A percentile compares a stretch with the other conserved stretches of the same genome.
These are phyloP conservation scores for Juglanconis oblonga DNA, from an alignment of 2,329 filamentous ascomycete genomes.

Conservation along the genomic window DNA sequence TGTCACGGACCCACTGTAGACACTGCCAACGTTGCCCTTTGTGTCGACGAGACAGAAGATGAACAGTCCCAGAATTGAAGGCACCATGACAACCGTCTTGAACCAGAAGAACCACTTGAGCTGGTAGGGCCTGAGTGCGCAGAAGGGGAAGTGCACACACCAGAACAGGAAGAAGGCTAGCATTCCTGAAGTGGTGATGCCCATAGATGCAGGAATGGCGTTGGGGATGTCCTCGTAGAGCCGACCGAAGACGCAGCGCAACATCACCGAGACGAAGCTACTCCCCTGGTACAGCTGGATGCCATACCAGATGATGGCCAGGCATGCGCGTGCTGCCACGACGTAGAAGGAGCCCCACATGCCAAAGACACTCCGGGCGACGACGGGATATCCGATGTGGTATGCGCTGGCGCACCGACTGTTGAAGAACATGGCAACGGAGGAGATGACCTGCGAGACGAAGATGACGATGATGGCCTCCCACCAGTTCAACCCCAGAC, in stretches of 20 bases:
- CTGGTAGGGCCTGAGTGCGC: conserved; percentile 41
- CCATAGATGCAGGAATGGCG: conserved; percentile 32
- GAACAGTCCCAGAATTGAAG: conserved; percentile 29
- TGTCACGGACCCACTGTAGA: conserved; percentile 19
- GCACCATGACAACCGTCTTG: conserved; percentile 37
- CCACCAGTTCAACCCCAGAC: conserved; percentile 44
- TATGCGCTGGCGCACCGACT: conserved; percentile 39
- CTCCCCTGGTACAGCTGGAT: conserved; percentile 24
- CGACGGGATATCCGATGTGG: conserved; percentile 39
- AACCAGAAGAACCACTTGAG: conserved; percentile 42
- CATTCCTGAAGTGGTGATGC: conserved; percentile 37
- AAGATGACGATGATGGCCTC: conserved; percentile 42
- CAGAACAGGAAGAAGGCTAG: conserved; percentile 36
- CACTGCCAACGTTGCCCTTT: conserved; percentile 29
- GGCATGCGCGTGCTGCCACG: conserved; percentile 35
- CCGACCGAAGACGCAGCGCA: conserved; percentile 30
- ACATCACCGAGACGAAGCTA: conserved; percentile 20
- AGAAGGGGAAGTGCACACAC: conserved; percentile 38
- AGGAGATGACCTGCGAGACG: conserved; percentile 37
- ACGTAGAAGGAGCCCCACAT: conserved; percentile 42
- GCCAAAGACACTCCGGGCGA: conserved; percentile 36
- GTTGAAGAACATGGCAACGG: conserved; percentile 42
- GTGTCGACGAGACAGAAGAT: conserved; percentile 38
- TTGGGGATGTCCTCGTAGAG: conserved; percentile 35
- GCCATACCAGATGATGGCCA: conserved; percentile 39